Percentiles rank a stretch among this genome's conserved stretches.
phyloP scores from a whole-genome alignment of 306 rosid species.

The Dryas alaskensis region DNA sequence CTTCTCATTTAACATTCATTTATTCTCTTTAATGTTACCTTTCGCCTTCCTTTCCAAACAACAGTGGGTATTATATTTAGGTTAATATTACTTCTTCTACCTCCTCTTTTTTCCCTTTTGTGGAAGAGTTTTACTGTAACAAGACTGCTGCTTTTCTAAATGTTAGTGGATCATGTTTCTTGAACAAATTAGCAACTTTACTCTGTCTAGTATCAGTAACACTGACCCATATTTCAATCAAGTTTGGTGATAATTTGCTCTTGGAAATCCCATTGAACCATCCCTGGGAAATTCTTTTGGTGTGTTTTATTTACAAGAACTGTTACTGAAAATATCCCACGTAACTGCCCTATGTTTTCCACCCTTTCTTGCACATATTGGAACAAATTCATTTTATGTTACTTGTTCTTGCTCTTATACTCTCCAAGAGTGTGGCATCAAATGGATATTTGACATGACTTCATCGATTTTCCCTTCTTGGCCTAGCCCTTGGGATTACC shows the following conservation, averaged over 20 bases:
- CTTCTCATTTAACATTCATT: slow-evolving; percentile 2
- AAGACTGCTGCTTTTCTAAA: background rate
- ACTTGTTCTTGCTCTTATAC: slow-evolving; percentile 10
- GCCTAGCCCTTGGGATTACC: slow-evolving; percentile 40
- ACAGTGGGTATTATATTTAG: background rate
- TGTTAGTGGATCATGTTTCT: background rate
- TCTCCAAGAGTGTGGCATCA: background rate
- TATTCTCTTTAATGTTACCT: background rate
- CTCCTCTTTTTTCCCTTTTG: background rate
- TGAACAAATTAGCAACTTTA: background rate
- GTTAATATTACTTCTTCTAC: background rate
- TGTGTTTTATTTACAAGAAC: background rate
- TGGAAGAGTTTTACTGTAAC: background rate
- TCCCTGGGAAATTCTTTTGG: background rate
- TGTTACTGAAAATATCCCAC: background rate
- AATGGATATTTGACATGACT: slow-evolving; percentile 2
- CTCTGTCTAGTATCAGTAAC: background rate
- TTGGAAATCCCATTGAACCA: background rate
- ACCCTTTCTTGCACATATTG: background rate
- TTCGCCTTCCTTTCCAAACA: background rate
- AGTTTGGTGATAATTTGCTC: background rate
- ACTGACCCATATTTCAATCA: background rate
- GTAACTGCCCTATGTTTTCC: background rate
- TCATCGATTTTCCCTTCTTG: slow-evolving; percentile 12
- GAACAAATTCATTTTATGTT: slow-evolving; percentile 7